Evolutionary conservation across 257 asterid species (phyloP), one percentile per base, ranked within the genome.

Genomic region (Apocynum venetum): DNA sequence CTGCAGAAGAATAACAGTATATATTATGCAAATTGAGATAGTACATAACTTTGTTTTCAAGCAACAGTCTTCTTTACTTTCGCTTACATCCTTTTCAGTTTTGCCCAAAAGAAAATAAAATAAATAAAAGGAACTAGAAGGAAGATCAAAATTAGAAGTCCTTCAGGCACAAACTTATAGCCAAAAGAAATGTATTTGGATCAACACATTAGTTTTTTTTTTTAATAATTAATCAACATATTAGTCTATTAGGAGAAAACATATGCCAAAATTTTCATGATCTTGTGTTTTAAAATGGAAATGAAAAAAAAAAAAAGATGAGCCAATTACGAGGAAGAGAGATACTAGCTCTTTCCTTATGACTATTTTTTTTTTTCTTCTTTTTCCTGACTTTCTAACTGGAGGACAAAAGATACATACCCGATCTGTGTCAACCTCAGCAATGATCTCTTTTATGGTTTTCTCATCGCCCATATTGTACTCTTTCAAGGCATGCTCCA

Each of bases 371-470:
- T 49, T 17, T 6, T 51, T 36, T 12, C 17, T 68, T 44, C 64
- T 71, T 25, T 43, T 68, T 44, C 70, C 0, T 11, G 31, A 25
- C 31, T 25, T 25, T 31, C 43, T 10, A 47, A 53, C 46, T 20
- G 49, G 52, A 63, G 65, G 85, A n/a, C 69, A 71, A 68, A 48
- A 68, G 82, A 46, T 70, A 64, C 79, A 40, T 85, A 93, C 97
- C 76, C 84, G 61, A 80, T 93, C 98, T 3, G 94, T 89, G 89
- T 93, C 98, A 79, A 93, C 98, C 88, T 93, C 98, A 3, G 98
- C 93, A 71, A 93, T 87, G 80, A 93, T 93, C 91, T 93, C 98
- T 82, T 91, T 91, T 46, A 93, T 89, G n/a, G 97, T 89, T 81
- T 93, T 90, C 43, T 85, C 87, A 74, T 93, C 98, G 6, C 94